Evolutionary conservation across 2,329 filamentous ascomycete species (phyloP), one percentile per base, ranked within the genome.

Genomic region (Xylaria sp.): DNA sequence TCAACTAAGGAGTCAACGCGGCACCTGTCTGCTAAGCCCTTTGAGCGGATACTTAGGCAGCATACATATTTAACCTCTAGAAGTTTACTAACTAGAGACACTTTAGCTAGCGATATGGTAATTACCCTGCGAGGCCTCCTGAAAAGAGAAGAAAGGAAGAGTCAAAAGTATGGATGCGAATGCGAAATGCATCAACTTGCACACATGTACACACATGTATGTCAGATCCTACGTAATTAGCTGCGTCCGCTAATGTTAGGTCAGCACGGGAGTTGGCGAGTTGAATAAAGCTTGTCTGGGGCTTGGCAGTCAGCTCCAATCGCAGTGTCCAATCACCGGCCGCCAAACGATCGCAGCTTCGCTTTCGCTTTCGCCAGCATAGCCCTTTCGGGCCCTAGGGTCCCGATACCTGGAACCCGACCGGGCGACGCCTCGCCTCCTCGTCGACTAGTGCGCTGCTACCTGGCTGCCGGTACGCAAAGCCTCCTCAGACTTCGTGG

Each of bases 341-440:
- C 37, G 48, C 12, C 52, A 2, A 44, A 10, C n/a, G 3, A n/a
- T 1, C 15, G 39, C 54, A 28, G 15, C 20, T 23, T 69, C 67
- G 67, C 54, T 66, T 63, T 69, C 67, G 67, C 63, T 25, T 55
- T 67, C 64, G 67, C n/a, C 25, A 56, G 13, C 1, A 23, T 63
- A 15, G 3, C 59, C 48, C 1, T 59, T 63, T 63, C 54, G 63
- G 63, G 59, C 10, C 63, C 59, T 67, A 66, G 67, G 63, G 48
- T n/a, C 41, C 44, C 62, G 52, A 54, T 28, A 66, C 8, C 23
- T 61, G n/a, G 31, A 18, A 34, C 25, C 31, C 15, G 31, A 51
- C 51, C 12, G 18, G 15, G 58, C 10, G n/a, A 23, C 25, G 54
- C 63, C 54, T 63, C 55, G 50, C 20, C 18, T 55, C 39, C 41